Conservation (phyloP, 352 stramenopile genomes). For the Peronospora farinosa region DNA sequence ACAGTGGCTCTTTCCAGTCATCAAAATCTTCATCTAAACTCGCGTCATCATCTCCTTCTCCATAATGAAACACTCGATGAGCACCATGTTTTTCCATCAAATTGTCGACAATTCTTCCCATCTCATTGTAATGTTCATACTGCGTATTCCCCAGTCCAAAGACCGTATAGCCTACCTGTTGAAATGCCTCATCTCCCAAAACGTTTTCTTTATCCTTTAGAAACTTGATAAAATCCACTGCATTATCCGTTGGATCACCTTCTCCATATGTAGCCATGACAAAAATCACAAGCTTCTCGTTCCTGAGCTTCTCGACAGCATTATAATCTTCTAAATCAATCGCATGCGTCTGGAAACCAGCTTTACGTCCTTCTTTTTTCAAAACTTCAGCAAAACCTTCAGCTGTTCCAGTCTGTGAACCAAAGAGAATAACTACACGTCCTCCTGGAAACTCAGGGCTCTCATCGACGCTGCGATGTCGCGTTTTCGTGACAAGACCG, state of each 20-base stretch:
- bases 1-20: constrained; percentile 93
- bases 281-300: constrained; percentile 84
- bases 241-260: constrained; percentile 97
- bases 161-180: constrained; percentile 86
- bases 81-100: constrained; percentile 84
- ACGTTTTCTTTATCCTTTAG: constrained; percentile 67
- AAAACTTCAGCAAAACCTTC: constrained; percentile 94
- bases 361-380: constrained; percentile 82
- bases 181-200: constrained; percentile 30
- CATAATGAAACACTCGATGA: constrained; percentile 81
- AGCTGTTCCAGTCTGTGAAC: constrained; percentile 96
- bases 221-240: constrained; percentile 88
- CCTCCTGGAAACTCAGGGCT: constrained; percentile 49
- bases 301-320: constrained; percentile 40
- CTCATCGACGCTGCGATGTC: constrained; percentile 28
- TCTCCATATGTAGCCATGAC: constrained; percentile 97
- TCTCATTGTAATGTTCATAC: constrained; percentile 98
- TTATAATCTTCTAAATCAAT: constrained; percentile 95
- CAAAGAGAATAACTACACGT: constrained; percentile 91
- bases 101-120: constrained; percentile 89
- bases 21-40: constrained; percentile 90
- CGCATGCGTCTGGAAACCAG: constrained; percentile 82
- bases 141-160: constrained; percentile 98
- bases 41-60: constrained; percentile 95
- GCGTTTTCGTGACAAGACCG: neutral